These are phyloP conservation scores for Thermochaetoides thermophila DNA, from an alignment of 495 filamentous ascomycete species.

Conservation along the genomic window DNA sequence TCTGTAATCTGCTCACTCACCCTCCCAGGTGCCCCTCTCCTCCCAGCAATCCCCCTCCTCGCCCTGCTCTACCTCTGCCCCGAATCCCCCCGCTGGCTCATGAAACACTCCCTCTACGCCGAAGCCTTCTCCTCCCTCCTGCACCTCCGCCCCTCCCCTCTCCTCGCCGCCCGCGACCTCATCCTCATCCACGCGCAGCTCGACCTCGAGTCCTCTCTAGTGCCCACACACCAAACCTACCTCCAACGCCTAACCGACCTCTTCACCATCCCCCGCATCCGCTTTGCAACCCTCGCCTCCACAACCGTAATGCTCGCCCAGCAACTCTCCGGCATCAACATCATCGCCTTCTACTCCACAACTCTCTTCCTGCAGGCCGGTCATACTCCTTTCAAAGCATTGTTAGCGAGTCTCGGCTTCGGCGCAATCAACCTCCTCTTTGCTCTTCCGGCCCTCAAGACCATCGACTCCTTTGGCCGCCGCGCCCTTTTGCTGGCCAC, in stretches of 20 bases:
- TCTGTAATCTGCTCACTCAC: too few relatives aligned
- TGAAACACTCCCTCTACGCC: conserved; percentile 46
- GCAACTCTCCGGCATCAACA: conserved; percentile 79
- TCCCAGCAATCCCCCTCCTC: conserved; percentile 55
- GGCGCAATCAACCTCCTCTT: conserved; percentile 75
- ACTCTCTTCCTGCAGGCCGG: conserved; percentile 41
- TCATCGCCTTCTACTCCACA: conserved; percentile 76
- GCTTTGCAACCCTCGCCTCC: conserved; percentile 43
- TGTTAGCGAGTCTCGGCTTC: conserved; percentile 65
- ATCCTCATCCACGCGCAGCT: conserved; percentile 56
- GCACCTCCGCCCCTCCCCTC: conserved; percentile 43
- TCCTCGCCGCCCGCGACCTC: conserved; percentile 65
- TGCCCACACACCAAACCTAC: conserved; percentile 28
- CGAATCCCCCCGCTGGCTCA: conserved; percentile 50
- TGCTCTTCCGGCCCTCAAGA: conserved; percentile 67
- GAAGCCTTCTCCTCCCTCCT: conserved; percentile 49
- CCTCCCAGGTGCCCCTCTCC: conserved; percentile 60
- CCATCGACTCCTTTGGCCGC: conserved; percentile 75
- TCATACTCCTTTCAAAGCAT: conserved; percentile 38
- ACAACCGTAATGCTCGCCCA: conserved; percentile 64
- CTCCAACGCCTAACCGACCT: conserved; percentile 39
- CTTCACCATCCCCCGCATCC: conserved; percentile 45
- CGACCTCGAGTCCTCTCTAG: conserved; percentile 24
- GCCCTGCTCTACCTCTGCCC: conserved; percentile 58
- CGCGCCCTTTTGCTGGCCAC: conserved; percentile 66